phyloP scores from a whole-genome alignment of 306 rosid species.

The Ormosia emarginata region DNA sequence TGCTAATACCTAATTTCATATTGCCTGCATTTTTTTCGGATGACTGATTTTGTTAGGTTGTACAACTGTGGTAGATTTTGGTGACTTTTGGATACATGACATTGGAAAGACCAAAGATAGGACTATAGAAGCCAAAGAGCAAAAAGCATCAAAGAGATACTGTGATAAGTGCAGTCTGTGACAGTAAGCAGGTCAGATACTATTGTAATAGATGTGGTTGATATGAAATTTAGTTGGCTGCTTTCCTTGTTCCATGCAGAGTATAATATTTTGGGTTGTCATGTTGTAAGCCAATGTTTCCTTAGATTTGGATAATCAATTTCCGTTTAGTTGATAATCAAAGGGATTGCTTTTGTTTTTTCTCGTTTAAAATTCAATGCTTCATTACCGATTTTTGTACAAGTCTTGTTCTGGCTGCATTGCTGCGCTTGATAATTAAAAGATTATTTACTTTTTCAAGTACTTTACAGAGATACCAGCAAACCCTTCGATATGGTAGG shows the following conservation, averaged over 20 bases:
- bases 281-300: slow-evolving; percentile 3
- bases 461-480: neutral
- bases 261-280: neutral
- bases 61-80: slow-evolving; percentile 41
- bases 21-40: slow-evolving; percentile 20
- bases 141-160: slow-evolving; percentile 25
- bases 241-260: slow-evolving; percentile 18
- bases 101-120: slow-evolving; percentile 24
- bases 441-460: neutral
- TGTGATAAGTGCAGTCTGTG: slow-evolving; percentile 4
- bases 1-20: slow-evolving; percentile 22
- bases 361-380: neutral
- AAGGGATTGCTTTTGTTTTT: neutral
- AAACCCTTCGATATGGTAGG: too few species aligned
- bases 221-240: slow-evolving; percentile 7
- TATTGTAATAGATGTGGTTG: slow-evolving; percentile 18
- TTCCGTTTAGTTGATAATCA: neutral
- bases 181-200: slow-evolving; percentile 18
- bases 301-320: slow-evolving; percentile 12
- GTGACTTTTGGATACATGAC: slow-evolving; percentile 44
- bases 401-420: neutral
- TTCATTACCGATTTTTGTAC: neutral
- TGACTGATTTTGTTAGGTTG: slow-evolving; percentile 51
- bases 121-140: slow-evolving; percentile 34
- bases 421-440: neutral